Conservation (phyloP, 352 stramenopile species). For the Pythium diclinum region DNA sequence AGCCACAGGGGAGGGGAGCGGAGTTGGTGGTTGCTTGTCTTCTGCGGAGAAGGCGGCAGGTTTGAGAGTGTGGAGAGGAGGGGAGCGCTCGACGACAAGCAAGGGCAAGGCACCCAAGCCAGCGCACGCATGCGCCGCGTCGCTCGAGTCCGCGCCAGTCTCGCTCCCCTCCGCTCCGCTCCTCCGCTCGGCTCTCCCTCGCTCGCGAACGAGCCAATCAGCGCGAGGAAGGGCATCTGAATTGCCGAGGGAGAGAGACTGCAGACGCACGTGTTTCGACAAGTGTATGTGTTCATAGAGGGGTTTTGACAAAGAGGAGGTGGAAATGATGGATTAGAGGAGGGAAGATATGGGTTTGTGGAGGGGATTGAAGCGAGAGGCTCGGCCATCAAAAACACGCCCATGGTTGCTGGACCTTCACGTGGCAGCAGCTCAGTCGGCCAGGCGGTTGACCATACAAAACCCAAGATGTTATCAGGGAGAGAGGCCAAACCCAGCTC, state of each 20-base stretch:
- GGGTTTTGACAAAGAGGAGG: background rate
- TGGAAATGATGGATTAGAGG: background rate
- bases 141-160: slow-evolving; percentile 2
- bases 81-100: slow-evolving; percentile 35
- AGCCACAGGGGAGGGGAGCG: background rate
- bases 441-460: slow-evolving; percentile 15
- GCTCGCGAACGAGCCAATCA: slow-evolving; percentile 30
- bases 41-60: slow-evolving; percentile 3
- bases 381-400: slow-evolving; percentile 17
- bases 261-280: background rate
- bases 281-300: slow-evolving; percentile 7
- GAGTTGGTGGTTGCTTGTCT: background rate
- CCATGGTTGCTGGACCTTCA: slow-evolving; percentile 12
- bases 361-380: slow-evolving; percentile 26
- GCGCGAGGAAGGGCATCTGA: slow-evolving; percentile 12
- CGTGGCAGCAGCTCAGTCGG: slow-evolving; percentile 27
- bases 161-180: slow-evolving; percentile 10
- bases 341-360: background rate
- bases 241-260: slow-evolving; percentile 21
- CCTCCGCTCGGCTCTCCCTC: slow-evolving; percentile 20
- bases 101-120: slow-evolving; percentile 41
- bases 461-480: slow-evolving; percentile 13
- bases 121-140: slow-evolving; percentile 12
- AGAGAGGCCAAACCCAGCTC: slow-evolving; percentile 11
- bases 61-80: slow-evolving; percentile 15